These are phyloP conservation scores for Stagonosporopsis cucurbitacearum DNA, from an alignment of 2,329 filamentous ascomycete species.

Conservation along the genomic window DNA sequence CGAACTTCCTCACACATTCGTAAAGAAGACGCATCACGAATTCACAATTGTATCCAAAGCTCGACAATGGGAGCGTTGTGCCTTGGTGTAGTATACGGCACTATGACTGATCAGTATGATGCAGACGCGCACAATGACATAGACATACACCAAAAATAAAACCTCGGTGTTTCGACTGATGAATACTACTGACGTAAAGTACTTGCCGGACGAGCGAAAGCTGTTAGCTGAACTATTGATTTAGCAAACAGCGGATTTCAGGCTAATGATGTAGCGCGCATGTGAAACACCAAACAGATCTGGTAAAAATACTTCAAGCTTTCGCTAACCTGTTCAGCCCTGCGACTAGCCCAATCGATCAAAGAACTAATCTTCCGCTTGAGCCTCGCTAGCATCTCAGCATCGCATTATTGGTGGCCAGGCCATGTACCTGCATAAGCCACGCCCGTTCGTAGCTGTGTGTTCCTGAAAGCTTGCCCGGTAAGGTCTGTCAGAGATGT, in stretches of 20 bases:
- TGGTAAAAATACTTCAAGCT: slow-evolving; percentile 22
- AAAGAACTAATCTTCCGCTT: slow-evolving; percentile 1
- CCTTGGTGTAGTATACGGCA: not conserved
- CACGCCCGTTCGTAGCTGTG: slow-evolving; percentile 1
- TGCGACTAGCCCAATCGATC: slow-evolving; percentile 5
- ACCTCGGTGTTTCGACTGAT: slow-evolving; percentile 2
- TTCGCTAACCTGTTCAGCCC: slow-evolving; percentile 19
- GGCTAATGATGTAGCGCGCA: slow-evolving; percentile 12
- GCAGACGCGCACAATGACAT: slow-evolving; percentile 1
- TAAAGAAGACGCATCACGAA: not conserved
- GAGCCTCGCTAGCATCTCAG: not conserved
- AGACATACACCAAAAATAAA: slow-evolving; percentile 10
- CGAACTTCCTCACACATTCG: not conserved
- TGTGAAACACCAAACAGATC: slow-evolving; percentile 13
- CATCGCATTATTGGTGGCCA: slow-evolving; percentile 9
- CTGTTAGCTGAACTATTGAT: slow-evolving; percentile 18
- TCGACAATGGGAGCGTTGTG: not conserved
- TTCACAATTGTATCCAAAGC: not conserved
- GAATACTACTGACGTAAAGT: slow-evolving; percentile 1
- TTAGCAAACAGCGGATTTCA: slow-evolving; percentile 19
- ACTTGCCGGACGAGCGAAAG: slow-evolving; percentile 2
- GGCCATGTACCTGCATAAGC: slow-evolving; percentile 16
- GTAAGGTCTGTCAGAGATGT: slow-evolving; percentile 7
- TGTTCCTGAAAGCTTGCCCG: slow-evolving; percentile 4
- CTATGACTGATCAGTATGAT: slow-evolving; percentile 3